Evolutionary conservation across 2,329 filamentous ascomycete species (phyloP), one percentile per base, ranked within the genome.

Genomic region (Davidsoniella eucalypti): DNA sequence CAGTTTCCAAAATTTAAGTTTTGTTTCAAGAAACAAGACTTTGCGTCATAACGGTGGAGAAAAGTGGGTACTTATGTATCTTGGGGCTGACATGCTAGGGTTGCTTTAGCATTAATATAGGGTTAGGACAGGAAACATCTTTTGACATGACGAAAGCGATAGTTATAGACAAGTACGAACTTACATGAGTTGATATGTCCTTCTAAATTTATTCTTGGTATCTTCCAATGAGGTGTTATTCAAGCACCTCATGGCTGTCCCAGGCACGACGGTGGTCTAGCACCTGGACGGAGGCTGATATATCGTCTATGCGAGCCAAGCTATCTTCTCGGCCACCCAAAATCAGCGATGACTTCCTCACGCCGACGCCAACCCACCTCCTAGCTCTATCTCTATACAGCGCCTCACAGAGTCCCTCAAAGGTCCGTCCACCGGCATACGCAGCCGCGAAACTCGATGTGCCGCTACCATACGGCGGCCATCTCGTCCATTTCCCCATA

Each of bases 401-500:
- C 16, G 54, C 55, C 51, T 49, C 45, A 18, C 48, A 33, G 9
- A 6, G 33, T 21, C 55, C 56, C 53, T 44, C 5, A 51, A 23
- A 3, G 53, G 39, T 1, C 33, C 50, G 2, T 51, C 54, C 25
- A 26, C 46, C 8, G 44, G 55, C 5, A 49, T 55, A 10, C 55
- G 59, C 2, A 38, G 18, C n/a, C 8, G 14, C 2, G 2, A 17
- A 2, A 17, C 45, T 12, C 4, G 47, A 57, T 47, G 46, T 56
- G 4, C 55, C 56, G 2, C 61, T 61, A n/a, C 51, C 61, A 1
- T 42, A n/a, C 37, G 36, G 43, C 45, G 43, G 49, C 12, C 52
- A 51, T 44, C 71, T 94, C 36, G 78, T 90, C 56, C 93, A 93
- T 68, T 95, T 94, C 66, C 86, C 87, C 53, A 75, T 83, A 9